These are phyloP conservation scores for Juglanconis juglandina DNA, from an alignment of 2,329 filamentous ascomycete genomes.

Conservation along the genomic window DNA sequence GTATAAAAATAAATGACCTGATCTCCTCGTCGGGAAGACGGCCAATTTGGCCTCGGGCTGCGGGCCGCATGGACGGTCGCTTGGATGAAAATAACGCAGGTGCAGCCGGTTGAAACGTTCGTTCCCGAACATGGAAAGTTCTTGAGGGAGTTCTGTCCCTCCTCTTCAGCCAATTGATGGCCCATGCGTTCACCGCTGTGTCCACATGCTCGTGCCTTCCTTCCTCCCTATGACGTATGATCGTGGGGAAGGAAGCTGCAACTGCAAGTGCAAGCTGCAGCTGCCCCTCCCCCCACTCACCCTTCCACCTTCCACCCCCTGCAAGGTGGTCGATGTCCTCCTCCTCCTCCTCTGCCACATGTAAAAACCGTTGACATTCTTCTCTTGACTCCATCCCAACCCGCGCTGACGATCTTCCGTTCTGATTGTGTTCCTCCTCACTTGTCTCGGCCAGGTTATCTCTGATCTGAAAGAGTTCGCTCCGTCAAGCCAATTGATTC, in stretches of 20 bases:
- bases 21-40: too few species aligned
- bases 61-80: background rate
- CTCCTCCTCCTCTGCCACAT: background rate
- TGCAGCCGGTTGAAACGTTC: background rate
- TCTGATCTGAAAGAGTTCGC: background rate
- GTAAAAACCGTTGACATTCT: too few species aligned
- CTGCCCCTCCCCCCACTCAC: conserved; percentile 4
- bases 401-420: too few species aligned
- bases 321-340: too few species aligned
- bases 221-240: conserved; percentile 1
- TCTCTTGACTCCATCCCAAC: too few species aligned
- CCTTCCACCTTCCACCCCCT: background rate
- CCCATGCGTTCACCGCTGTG: background rate
- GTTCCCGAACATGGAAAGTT: background rate
- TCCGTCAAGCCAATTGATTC: background rate
- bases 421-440: too few species aligned
- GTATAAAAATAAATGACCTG: too few species aligned
- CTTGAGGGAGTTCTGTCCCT: background rate
- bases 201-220: background rate
- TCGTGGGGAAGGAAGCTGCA: background rate
- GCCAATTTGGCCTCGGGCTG: background rate
- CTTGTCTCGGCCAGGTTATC: background rate
- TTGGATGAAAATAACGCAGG: background rate
- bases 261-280: conserved; percentile 3
- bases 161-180: conserved; percentile 5